Evolutionary conservation across 139 green algal species (phyloP), one percentile per base, ranked within the genome.

Genomic region (Astrephomene gubernaculifera): DNA sequence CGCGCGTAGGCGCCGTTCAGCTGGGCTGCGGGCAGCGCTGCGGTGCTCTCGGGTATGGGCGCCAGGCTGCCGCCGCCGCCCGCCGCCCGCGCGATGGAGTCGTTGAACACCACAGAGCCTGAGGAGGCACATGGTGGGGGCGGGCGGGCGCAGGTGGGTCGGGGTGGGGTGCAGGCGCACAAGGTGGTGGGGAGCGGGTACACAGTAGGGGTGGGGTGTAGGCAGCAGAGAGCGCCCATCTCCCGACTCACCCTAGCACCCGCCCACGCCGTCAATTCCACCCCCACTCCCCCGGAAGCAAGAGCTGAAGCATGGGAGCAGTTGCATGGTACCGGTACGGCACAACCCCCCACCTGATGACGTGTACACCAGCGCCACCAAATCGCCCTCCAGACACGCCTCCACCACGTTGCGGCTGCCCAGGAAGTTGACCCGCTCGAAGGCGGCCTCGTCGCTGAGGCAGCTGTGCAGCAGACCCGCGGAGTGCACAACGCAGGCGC

Each of bases 391-490:
- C 3, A 87, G 45, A 44, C 71, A 78, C 12, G 33, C 71, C 82
- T 87, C 82, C 60, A 87, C 71, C 25, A 87, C 43, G 45, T 82
- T 69, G 7, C 44, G 45, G 21, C 71, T 87, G 60, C 82, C 82
- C 36, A 38, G 38, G 33, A 71, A 71, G 61, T 83, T 87, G 8
- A 87, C 82, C 25, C n/a, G 17, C 12, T n/a, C 12, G 35, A 72
- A 35, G 2, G 21, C n/a, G 1, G 27, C 17, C 19, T 70, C 49
- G 22, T 33, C 49, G 5, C 31, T 35, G 27, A 17, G 17, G 10
- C 10, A 53, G 31, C 21, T 27, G 24, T 25, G 44, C 33, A 85
- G 36, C 24, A 85, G 25, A 22, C 24, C 79, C 14, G 79, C 79
- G 1, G 31, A 57, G 64, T 85, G 79, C 0, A 85, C 21, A 6